A percentile compares a stretch with the other conserved stretches of the same genome.
phyloP scores from a whole-genome alignment of 768 basidiomycete genomes.

The Austroboletus eburneus region DNA sequence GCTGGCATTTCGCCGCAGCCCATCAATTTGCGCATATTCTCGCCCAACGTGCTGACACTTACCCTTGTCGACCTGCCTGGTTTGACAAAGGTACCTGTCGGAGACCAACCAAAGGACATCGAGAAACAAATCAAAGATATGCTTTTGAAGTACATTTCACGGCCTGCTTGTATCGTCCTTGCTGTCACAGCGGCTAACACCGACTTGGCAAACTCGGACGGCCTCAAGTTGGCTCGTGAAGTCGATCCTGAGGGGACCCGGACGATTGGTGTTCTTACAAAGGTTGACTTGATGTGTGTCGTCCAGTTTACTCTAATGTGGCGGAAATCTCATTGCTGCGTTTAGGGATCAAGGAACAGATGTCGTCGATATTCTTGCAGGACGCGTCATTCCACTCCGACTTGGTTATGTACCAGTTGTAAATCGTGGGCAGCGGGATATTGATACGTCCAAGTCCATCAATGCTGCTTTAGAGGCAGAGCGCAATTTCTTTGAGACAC shows the following conservation, averaged over 20 bases:
- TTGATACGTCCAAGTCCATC: constrained; percentile 86
- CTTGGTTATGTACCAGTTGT: constrained; percentile 98
- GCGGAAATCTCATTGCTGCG: constrained; percentile 7
- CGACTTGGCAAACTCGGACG: constrained; percentile 98
- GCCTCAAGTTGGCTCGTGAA: constrained; percentile 91
- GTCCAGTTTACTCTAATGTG: not conserved
- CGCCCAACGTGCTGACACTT: constrained; percentile 94
- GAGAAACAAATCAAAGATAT: constrained; percentile 97
- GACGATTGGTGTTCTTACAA: constrained; percentile 97
- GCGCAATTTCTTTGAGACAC: constrained; percentile 91
- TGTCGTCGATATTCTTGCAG: constrained; percentile 97
- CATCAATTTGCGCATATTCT: constrained; percentile 96
- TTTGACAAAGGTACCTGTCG: constrained; percentile 91
- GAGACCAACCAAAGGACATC: constrained; percentile 95
- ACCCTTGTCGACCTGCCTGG: constrained; percentile 98
- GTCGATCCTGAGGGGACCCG: constrained; percentile 96
- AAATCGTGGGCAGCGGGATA: constrained; percentile 97
- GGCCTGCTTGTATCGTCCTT: constrained; percentile 93
- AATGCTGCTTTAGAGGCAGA: constrained; percentile 82
- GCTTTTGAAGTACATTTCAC: constrained; percentile 92
- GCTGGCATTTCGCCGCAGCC: constrained; percentile 96
- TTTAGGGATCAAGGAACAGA: constrained; percentile 93
- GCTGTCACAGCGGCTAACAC: constrained; percentile 95
- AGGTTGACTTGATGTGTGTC: constrained; percentile 94
- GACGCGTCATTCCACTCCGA: constrained; percentile 92